These are phyloP conservation scores for Stagonosporopsis cucurbitacearum DNA, from an alignment of 2,329 filamentous ascomycete species.

Conservation along the genomic window DNA sequence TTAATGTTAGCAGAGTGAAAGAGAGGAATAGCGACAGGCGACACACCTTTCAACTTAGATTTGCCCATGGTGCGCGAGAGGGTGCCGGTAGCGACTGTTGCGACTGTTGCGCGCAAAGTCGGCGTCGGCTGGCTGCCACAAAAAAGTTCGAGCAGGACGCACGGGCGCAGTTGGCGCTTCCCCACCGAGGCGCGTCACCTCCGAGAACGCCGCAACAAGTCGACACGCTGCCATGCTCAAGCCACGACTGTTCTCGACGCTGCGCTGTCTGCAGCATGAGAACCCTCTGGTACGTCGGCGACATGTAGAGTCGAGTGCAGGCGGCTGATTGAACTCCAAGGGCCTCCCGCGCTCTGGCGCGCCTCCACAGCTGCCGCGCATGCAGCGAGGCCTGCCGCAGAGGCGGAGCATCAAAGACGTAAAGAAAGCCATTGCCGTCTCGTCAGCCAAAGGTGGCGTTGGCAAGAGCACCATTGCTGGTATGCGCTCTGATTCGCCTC, in stretches of 20 bases:
- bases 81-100: constrained; percentile 6
- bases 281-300: constrained; percentile 74
- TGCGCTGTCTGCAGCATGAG: constrained; percentile 69
- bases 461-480: constrained; percentile 94
- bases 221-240: constrained; percentile 47
- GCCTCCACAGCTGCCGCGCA: constrained; percentile 71
- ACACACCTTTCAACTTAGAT: constrained; percentile 40
- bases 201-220: constrained; percentile 26
- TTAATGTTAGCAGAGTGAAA: constrained; percentile 10
- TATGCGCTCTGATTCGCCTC: constrained; percentile 38
- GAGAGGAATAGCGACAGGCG: background rate
- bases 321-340: constrained; percentile 54
- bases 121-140: constrained; percentile 36
- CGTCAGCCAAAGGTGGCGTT: constrained; percentile 96
- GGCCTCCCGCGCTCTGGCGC: constrained; percentile 79
- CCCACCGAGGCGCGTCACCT: constrained; percentile 30
- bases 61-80: constrained; percentile 33
- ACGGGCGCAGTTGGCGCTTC: constrained; percentile 12
- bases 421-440: constrained; percentile 92
- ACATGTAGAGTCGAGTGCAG: no score
- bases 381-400: constrained; percentile 81
- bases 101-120: constrained; percentile 17
- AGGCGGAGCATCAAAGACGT: constrained; percentile 83
- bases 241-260: constrained; percentile 62
- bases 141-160: constrained; percentile 33